Conservation (phyloP, 768 basidiomycete species). For the Suillus variegatus region DNA sequence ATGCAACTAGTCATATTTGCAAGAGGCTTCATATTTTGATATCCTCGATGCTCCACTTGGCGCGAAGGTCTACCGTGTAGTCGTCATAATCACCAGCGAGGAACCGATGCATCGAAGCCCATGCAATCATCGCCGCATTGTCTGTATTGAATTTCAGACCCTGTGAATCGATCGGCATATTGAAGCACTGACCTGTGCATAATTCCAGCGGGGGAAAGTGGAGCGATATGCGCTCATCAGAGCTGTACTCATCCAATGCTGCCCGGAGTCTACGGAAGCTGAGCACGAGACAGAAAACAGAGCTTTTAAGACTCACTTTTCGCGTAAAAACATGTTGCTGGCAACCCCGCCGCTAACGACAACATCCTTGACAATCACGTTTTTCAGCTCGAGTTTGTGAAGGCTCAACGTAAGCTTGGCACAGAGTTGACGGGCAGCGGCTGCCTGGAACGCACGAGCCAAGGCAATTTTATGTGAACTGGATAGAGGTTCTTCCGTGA, state of each 20-base stretch:
- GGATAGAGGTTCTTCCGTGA: constrained; percentile 32
- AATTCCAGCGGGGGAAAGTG: constrained; percentile 76
- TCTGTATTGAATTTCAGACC: constrained; percentile 45
- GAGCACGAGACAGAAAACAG: background rate
- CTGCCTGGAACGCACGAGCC: constrained; percentile 71
- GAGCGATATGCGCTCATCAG: constrained; percentile 42
- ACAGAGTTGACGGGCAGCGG: constrained; percentile 71
- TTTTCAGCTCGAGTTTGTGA: constrained; percentile 45
- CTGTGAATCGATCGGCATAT: background rate
- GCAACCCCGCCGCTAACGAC: constrained; percentile 95
- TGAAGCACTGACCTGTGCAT: constrained; percentile 62
- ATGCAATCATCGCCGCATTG: constrained; percentile 96
- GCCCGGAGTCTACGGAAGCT: constrained; percentile 33
- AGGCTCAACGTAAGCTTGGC: constrained; percentile 56
- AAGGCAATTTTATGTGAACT: constrained; percentile 41
- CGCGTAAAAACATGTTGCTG: constrained; percentile 72
- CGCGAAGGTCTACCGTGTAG: constrained; percentile 57
- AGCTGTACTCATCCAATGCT: constrained; percentile 27
- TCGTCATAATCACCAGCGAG: constrained; percentile 58
- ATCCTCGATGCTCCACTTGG: constrained; percentile 79
- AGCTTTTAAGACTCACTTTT: constrained; percentile 45
- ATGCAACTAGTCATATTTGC: background rate
- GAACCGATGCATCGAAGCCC: constrained; percentile 86
- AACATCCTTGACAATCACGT: constrained; percentile 53
- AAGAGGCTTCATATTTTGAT: background rate